Evolutionary conservation across 305 asterid genomes (phyloP).

Genomic region (Nicotiana rustica): DNA sequence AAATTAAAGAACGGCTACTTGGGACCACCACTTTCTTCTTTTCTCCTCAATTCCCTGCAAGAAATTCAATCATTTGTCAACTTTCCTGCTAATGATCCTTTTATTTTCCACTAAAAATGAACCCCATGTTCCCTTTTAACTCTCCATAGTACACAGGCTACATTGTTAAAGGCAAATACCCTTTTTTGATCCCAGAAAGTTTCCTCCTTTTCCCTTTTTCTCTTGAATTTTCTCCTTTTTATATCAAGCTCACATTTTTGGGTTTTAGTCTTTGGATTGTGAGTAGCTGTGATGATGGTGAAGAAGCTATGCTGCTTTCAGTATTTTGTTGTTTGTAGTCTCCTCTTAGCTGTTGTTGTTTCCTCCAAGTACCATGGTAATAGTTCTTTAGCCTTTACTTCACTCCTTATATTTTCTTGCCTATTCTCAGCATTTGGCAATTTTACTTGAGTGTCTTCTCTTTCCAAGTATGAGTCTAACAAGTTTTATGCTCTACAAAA

Average conservation of each 20-base stretch:
- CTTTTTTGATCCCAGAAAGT: constrained; percentile 37
- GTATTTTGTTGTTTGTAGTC: constrained; percentile 46
- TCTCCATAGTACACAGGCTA: constrained; percentile 36
- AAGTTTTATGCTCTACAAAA: constrained; percentile 11
- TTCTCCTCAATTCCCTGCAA: constrained; percentile 39
- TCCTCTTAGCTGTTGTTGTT: constrained; percentile 52
- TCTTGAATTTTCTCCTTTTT: not conserved
- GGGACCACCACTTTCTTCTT: constrained; percentile 39
- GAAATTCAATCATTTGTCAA: constrained; percentile 27
- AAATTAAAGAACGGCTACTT: constrained; percentile 27
- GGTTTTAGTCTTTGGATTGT: constrained; percentile 29
- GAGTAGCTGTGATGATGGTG: constrained; percentile 43
- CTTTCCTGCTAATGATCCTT: constrained; percentile 12
- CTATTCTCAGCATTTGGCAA: no score
- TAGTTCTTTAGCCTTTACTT: not conserved
- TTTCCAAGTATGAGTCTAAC: constrained; percentile 1
- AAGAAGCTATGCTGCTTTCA: constrained; percentile 41
- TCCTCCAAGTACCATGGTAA: constrained; percentile 68
- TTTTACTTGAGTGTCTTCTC: constrained; percentile 12
- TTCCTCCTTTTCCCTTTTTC: constrained; percentile 11
- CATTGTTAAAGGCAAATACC: constrained; percentile 4
- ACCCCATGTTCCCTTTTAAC: not conserved
- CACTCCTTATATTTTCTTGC: not conserved
- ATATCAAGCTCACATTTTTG: constrained; percentile 38
- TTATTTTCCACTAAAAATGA: not conserved